phyloP scores from a whole-genome alignment of 805 yeast species.

The Grigorovia jiainica region DNA sequence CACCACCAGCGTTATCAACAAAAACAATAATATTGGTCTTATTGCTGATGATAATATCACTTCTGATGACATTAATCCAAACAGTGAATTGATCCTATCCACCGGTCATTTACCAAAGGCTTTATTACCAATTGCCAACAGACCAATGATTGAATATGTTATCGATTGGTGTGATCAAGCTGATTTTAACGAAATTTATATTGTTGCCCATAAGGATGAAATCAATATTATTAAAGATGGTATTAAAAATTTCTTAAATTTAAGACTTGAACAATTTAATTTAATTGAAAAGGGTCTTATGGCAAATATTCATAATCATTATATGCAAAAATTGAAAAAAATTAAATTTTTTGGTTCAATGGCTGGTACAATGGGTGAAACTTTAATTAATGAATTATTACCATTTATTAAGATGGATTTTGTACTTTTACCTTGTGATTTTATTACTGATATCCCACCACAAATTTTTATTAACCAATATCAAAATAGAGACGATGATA shows the following conservation, averaged over 20 bases:
- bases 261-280: slow-evolving; percentile 29
- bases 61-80: slow-evolving; percentile 22
- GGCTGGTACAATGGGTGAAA: slow-evolving; percentile 52
- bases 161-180: slow-evolving; percentile 91
- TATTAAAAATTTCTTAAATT: slow-evolving; percentile 37
- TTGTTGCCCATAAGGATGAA: slow-evolving; percentile 47
- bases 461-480: slow-evolving; percentile 77
- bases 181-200: slow-evolving; percentile 58
- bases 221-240: slow-evolving; percentile 39
- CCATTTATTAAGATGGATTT: slow-evolving; percentile 41
- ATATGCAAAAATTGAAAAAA: slow-evolving; percentile 27
- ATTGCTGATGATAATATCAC: neutral
- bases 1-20: neutral
- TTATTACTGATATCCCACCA: slow-evolving; percentile 86
- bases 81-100: slow-evolving; percentile 26
- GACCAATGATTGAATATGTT: slow-evolving; percentile 79
- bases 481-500: slow-evolving; percentile 57
- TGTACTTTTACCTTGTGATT: slow-evolving; percentile 89
- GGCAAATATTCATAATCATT: slow-evolving; percentile 20
- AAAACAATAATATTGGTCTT: neutral
- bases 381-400: slow-evolving; percentile 40
- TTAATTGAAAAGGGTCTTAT: slow-evolving; percentile 17
- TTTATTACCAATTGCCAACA: slow-evolving; percentile 78
- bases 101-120: slow-evolving; percentile 54
- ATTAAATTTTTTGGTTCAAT: slow-evolving; percentile 37